These are phyloP conservation scores for Dendrobium catenatum DNA, from an alignment of 106 monocot species.

Conservation along the genomic window DNA sequence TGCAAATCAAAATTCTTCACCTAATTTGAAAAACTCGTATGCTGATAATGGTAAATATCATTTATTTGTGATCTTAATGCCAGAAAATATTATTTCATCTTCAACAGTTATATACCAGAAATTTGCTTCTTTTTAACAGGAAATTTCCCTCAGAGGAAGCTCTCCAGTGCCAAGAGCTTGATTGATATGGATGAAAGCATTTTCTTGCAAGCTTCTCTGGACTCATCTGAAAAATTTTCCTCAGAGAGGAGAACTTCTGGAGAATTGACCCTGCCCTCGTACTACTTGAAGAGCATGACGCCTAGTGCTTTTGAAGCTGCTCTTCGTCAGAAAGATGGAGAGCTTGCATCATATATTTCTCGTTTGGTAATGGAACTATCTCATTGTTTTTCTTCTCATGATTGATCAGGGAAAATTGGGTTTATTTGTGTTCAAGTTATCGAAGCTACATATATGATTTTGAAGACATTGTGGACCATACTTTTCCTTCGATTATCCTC, in stretches of 20 bases:
- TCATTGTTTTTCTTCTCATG: neutral
- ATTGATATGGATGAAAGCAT: conserved; percentile 68
- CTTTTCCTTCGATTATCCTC: neutral
- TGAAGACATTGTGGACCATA: neutral
- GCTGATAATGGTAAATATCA: conserved; percentile 44
- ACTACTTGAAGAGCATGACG: conserved; percentile 92
- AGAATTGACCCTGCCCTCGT: conserved; percentile 54
- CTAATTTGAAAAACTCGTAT: conserved; percentile 21
- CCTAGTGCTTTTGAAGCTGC: conserved; percentile 87
- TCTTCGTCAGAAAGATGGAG: conserved; percentile 94
- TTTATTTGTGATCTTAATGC: neutral
- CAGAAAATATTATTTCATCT: neutral
- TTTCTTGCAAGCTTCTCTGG: conserved; percentile 75
- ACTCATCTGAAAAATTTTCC: conserved; percentile 41
- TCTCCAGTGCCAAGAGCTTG: conserved; percentile 62
- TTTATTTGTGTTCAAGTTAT: neutral
- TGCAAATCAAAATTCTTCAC: conserved; percentile 34
- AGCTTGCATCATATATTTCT: conserved; percentile 86
- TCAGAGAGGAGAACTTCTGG: conserved; percentile 51
- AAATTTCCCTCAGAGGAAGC: conserved; percentile 38
- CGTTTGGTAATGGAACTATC: conserved; percentile 56
- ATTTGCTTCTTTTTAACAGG: conserved; percentile 29
- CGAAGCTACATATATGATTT: neutral
- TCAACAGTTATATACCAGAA: neutral
- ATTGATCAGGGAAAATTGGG: neutral